These are phyloP conservation scores for Lavandula angustifolia DNA, from an alignment of 257 asterid species.

Conservation along the genomic window DNA sequence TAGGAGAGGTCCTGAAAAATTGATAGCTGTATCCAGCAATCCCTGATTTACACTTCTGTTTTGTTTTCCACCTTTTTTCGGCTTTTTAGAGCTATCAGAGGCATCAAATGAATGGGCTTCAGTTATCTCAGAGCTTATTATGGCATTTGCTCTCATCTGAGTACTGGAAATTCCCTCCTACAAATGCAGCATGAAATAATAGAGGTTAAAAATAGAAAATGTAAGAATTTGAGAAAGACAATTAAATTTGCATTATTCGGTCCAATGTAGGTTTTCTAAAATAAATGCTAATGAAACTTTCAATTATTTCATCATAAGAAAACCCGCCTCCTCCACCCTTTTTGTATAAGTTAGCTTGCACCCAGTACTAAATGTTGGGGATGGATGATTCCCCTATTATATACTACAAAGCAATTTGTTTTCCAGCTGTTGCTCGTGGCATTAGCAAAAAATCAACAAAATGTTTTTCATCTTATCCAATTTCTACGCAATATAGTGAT, in stretches of 20 bases:
- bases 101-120: slow-evolving; percentile 47
- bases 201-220: slow-evolving; percentile 17
- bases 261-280: slow-evolving; percentile 12
- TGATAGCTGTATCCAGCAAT: slow-evolving; percentile 35
- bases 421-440: not conserved
- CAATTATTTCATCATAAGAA: slow-evolving; percentile 12
- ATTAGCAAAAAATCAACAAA: not conserved
- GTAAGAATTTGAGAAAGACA: slow-evolving; percentile 4
- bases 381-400: not conserved
- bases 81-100: slow-evolving; percentile 43
- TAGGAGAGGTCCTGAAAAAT: slow-evolving; percentile 60
- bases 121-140: slow-evolving; percentile 42
- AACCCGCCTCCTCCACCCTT: not conserved
- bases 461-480: not conserved
- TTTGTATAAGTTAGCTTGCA: not conserved
- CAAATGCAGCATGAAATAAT: slow-evolving; percentile 23
- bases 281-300: not conserved
- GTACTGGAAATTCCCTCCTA: slow-evolving; percentile 45
- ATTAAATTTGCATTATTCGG: slow-evolving; percentile 16
- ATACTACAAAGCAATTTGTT: not conserved
- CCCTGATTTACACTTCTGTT: slow-evolving; percentile 33
- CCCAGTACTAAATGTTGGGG: not conserved
- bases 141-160: slow-evolving; percentile 43
- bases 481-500: not conserved
- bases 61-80: slow-evolving; percentile 28